These are phyloP conservation scores for Fraxinus excelsior DNA, from an alignment of 257 asterid genomes.

Conservation along the genomic window DNA sequence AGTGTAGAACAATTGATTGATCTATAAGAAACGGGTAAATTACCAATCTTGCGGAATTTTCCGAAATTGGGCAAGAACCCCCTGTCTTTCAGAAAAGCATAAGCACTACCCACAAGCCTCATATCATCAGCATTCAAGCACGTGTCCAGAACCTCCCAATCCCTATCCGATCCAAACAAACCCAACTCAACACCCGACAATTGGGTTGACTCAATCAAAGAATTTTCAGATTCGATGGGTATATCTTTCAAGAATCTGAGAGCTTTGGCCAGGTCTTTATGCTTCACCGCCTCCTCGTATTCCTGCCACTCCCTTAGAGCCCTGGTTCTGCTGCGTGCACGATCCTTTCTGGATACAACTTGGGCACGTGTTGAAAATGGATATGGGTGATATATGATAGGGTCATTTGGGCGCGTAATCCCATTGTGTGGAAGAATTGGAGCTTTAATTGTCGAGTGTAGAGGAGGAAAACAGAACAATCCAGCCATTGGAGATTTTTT, in stretches of 20 bases:
- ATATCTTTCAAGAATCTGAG: conserved; percentile 64
- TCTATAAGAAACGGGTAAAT: neutral
- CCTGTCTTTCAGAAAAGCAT: conserved; percentile 62
- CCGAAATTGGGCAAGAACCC: conserved; percentile 76
- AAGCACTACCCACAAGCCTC: conserved; percentile 84
- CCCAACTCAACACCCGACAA: conserved; percentile 22
- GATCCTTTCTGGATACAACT: conserved; percentile 9
- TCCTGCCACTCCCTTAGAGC: conserved; percentile 82
- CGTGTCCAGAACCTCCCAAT: conserved; percentile 85
- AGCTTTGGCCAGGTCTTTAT: conserved; percentile 87
- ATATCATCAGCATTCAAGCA: conserved; percentile 96
- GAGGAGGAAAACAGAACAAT: conserved; percentile 14
- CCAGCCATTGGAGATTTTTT: conserved; percentile 40
- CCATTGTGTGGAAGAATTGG: conserved; percentile 3
- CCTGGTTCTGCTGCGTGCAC: conserved; percentile 32
- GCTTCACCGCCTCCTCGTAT: conserved; percentile 86
- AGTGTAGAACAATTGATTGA: neutral
- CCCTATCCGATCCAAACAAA: conserved; percentile 47
- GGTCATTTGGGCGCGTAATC: conserved; percentile 1
- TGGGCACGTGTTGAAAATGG: conserved; percentile 1
- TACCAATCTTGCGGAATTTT: conserved; percentile 72
- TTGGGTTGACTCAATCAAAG: conserved; percentile 32
- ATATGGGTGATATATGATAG: conserved; percentile 8
- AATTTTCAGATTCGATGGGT: conserved; percentile 33
- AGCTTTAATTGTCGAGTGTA: conserved; percentile 14